Evolutionary conservation across 169 alveolate genomes (phyloP).

Genomic region (Eimeria maxima): DNA sequence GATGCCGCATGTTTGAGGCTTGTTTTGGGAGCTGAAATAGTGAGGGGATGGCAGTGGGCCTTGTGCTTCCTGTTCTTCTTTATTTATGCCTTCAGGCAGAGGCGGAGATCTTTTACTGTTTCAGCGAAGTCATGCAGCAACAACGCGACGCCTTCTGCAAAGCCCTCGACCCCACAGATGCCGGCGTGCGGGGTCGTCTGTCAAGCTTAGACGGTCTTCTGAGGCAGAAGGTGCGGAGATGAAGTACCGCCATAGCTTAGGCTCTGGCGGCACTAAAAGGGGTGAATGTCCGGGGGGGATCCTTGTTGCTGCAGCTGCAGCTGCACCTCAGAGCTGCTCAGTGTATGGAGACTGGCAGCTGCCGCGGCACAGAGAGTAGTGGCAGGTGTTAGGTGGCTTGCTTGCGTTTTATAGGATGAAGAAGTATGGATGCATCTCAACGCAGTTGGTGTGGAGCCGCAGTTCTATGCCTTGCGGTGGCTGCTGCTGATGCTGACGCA

Average conservation of each 20-base stretch:
- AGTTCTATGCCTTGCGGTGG: constrained; percentile 84
- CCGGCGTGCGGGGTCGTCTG: constrained; percentile 80
- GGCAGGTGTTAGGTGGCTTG: neutral
- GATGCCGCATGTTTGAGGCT: neutral
- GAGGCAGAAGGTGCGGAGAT: constrained; percentile 54
- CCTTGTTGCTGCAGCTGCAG: neutral
- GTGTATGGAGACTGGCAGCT: neutral
- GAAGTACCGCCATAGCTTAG: neutral
- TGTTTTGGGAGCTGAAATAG: neutral
- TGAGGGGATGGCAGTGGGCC: neutral
- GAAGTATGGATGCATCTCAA: constrained; percentile 76
- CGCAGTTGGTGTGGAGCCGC: constrained; percentile 82
- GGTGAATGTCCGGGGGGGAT: neutral
- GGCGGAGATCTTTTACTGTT: constrained; percentile 84
- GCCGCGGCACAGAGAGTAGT: neutral
- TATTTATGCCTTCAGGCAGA: constrained; percentile 83
- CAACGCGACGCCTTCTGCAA: constrained; percentile 84
- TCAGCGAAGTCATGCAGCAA: constrained; percentile 84
- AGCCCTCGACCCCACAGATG: constrained; percentile 83
- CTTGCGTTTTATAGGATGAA: constrained; percentile 70
- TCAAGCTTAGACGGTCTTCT: constrained; percentile 66
- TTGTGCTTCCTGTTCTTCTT: neutral
- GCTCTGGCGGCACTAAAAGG: neutral
- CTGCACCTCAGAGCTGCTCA: constrained; percentile 8
- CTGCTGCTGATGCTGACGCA: constrained; percentile 83